Base-by-base conservation (phyloP, 2,329 filamentous ascomycete genomes). In the Aspergillus sp. region DNA sequence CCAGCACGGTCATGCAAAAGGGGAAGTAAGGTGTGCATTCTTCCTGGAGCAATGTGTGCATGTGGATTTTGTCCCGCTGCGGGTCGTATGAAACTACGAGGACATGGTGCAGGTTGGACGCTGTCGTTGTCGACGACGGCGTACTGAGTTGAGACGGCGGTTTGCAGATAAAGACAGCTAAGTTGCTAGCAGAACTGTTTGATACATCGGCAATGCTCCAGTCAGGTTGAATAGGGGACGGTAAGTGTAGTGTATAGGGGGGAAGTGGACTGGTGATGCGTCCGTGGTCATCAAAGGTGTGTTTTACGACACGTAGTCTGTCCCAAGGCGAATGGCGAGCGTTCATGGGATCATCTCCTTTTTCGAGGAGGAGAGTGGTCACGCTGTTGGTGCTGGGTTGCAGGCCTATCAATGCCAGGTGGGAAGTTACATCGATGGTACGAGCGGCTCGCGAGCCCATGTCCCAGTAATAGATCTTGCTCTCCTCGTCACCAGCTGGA, bases 381-480 rank as follows among this genome's bases (percentile, higher is more conserved):
- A 74, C 45, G 28, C 49, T 48, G 38, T 67, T 62, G 28, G 60
- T 45, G 3, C 52, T 43, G 17, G 65, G 41, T 23, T 67, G 56
- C 36, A 69, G 19, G 7, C 65, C 65, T 32, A 72, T 48, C 2
- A 63, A 55, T 32, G 63, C 54, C 32, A 67, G 52, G 2, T 53
- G 17, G 12, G 25, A 23, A n/a, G 48, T 50, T 5, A 63, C 47
- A 12, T 47, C 10, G 43, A 70, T 23, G 3, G 56, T 64, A 28
- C 63, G 70, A 54, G 66, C 55, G 7, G 58, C 32, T 9, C 55
- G 56, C 4, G 67, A 58, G 10, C 65, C 30, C 43, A 70, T 61
- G 15, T 67, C 56, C 62, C 70, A 72, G 38, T 72, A 36, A 36
- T 36, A 64, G 12, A 73, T 58, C 28, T 71, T 32, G 25, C 49